Percentiles rank a stretch among this genome's conserved stretches.
Conservation (phyloP, 139 green algal genomes). For the Picochlorum costavermella region DNA sequence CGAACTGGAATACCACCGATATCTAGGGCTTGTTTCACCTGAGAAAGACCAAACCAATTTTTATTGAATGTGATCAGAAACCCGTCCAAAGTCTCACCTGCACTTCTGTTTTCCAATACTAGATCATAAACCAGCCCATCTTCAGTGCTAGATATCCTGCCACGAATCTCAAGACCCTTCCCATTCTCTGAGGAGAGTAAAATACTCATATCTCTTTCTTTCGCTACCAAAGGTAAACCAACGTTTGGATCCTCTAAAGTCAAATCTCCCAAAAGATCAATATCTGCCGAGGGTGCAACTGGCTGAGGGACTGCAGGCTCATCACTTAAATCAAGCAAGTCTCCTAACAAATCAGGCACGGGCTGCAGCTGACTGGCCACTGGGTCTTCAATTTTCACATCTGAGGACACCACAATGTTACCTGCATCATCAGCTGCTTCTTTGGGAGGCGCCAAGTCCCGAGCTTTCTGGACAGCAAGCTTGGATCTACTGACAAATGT, state of each 20-base stretch:
- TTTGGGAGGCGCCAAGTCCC: slow-evolving; percentile 35
- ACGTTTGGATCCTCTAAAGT: slow-evolving; percentile 19
- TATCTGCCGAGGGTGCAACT: slow-evolving; percentile 10
- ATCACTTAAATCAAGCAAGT: slow-evolving; percentile 62
- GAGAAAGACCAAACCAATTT: slow-evolving; percentile 78
- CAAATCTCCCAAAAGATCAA: slow-evolving; percentile 43
- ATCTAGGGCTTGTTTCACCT: slow-evolving; percentile 41
- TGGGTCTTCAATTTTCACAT: not conserved
- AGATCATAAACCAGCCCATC: slow-evolving; percentile 51
- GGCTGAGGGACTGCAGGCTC: slow-evolving; percentile 16
- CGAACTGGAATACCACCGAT: slow-evolving; percentile 40
- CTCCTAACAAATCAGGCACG: slow-evolving; percentile 47
- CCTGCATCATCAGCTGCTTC: not conserved
- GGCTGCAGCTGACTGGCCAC: not conserved
- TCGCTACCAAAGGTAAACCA: slow-evolving; percentile 11
- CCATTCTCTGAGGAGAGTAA: slow-evolving; percentile 51
- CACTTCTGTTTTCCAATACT: slow-evolving; percentile 50
- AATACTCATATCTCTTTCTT: slow-evolving; percentile 12
- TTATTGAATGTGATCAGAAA: slow-evolving; percentile 96
- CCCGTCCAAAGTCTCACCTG: slow-evolving; percentile 50
- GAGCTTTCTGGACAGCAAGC: slow-evolving; percentile 58
- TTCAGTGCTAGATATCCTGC: slow-evolving; percentile 20
- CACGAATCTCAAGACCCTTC: slow-evolving; percentile 69
- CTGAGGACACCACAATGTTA: not conserved
- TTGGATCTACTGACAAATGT: slow-evolving; percentile 68